Base-by-base conservation (phyloP, 768 basidiomycete species). In the Baorangia bicolor region DNA sequence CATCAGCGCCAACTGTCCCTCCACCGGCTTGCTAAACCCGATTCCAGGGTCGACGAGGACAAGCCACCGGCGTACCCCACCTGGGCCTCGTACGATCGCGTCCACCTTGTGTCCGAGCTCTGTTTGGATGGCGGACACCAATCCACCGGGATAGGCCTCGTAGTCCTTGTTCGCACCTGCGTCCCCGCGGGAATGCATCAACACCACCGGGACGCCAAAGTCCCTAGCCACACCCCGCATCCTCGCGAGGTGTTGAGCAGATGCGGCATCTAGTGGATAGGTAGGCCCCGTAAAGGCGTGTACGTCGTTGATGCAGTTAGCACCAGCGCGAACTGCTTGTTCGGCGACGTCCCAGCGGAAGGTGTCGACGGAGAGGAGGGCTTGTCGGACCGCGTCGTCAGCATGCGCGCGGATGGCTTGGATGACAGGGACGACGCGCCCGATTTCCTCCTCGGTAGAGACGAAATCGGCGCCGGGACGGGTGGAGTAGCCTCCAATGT, bases 111-210 rank as follows among this genome's bases (percentile, higher is more conserved):
- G 73, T 0, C 87, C 90, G 2, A 96, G 79, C 68, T 98, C 96
- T 0, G 72, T 63, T 7, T 81, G 76, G 0, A 98, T 84, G n/a
- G 85, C 92, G 27, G 79, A 76, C 11, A 95, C 57, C 8, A 94
- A 82, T 8, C 67, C 70, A 34, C 75, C 77, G 23, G 70, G 70
- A 66, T 87, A 83, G 49, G 50, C 63, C 16, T 61, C 64, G 62
- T 87, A 87, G 58, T 86, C 78, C 74, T 91, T 90, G 76, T 94
- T 81, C 58, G 76, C 62, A 14, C 86, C 84, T 0, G 92, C 90
- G 53, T 91, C 89, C 0, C 92, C 94, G 4, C 94, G 78, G 0
- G 92, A 94, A 70, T 99, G 96, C 96, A 98, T 98, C 55, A 98
- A 71, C 11, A 98, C 75, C 46, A 94, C 87, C 0, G 94, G 95